These are phyloP conservation scores for Pelargonium myrrhifolium DNA, from an alignment of 441 rosid species.

Conservation along the genomic window DNA sequence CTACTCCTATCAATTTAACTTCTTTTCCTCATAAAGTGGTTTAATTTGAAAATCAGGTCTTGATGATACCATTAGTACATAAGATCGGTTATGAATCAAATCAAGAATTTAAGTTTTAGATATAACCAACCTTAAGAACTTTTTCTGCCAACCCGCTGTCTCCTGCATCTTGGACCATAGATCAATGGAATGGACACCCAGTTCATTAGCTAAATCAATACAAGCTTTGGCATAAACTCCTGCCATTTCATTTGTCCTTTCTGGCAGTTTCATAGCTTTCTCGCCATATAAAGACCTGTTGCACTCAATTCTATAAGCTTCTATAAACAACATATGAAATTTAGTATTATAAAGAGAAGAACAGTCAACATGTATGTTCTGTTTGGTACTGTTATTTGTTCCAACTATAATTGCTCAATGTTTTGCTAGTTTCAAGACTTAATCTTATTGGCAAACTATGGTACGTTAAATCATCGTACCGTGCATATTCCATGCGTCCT, in stretches of 20 bases:
- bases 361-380: neutral
- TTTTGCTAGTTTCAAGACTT: neutral
- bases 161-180: conserved; percentile 92
- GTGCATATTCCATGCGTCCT: conserved; percentile 60
- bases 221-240: conserved; percentile 71
- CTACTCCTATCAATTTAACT: no score
- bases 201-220: conserved; percentile 53
- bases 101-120: conserved; percentile 1
- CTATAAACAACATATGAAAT: neutral
- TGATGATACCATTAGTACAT: no score
- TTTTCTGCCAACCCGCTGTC: conserved; percentile 69
- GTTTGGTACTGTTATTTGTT: neutral
- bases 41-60: no score
- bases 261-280: conserved; percentile 60
- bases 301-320: conserved; percentile 3
- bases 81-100: no score
- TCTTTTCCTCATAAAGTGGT: no score
- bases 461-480: conserved; percentile 26
- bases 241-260: conserved; percentile 70
- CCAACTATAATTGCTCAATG: neutral
- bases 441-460: neutral
- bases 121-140: conserved; percentile 54
- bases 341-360: neutral
- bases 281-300: conserved; percentile 64
- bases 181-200: conserved; percentile 48